Percentiles rank a stretch among this genome's conserved stretches.
Conservation (phyloP, 306 rosid species). For the Ceratonia siliqua region DNA sequence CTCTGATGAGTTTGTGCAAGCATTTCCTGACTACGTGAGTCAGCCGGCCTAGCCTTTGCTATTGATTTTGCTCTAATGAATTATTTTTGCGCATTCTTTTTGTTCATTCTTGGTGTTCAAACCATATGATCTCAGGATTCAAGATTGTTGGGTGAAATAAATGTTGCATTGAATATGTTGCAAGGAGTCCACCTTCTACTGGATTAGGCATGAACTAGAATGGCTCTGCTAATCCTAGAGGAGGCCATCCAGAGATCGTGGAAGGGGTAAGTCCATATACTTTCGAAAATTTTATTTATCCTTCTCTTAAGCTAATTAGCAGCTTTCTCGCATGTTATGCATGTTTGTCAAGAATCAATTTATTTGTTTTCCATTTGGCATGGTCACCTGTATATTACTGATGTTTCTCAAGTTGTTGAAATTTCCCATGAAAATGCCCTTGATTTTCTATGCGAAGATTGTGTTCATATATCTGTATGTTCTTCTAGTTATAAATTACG, state of each 20-base stretch:
- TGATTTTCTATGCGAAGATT: constrained; percentile 83
- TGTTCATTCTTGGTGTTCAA: constrained; percentile 26
- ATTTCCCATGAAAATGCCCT: constrained; percentile 86
- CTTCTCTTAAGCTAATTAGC: no score
- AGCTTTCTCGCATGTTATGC: no score
- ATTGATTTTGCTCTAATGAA: constrained; percentile 31
- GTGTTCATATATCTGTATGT: constrained; percentile 77
- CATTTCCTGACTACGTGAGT: constrained; percentile 94
- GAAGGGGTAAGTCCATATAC: constrained; percentile 80
- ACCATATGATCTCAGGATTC: constrained; percentile 72
- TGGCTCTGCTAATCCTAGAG: constrained; percentile 92
- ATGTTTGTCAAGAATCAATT: constrained; percentile 19
- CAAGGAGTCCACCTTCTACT: constrained; percentile 88
- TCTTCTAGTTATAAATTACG: neutral
- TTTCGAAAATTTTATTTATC: constrained; percentile 10
- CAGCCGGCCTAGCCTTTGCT: constrained; percentile 25
- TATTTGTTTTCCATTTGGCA: constrained; percentile 34
- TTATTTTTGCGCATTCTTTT: constrained; percentile 4
- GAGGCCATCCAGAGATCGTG: constrained; percentile 97
- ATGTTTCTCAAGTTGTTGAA: constrained; percentile 95
- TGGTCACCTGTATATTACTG: constrained; percentile 88
- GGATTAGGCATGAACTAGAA: constrained; percentile 86
- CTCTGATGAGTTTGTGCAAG: constrained; percentile 97
- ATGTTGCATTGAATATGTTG: constrained; percentile 97
- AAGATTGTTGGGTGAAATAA: constrained; percentile 93